These are phyloP conservation scores for Pterocarpus santalinus DNA, from an alignment of 306 rosid genomes.

Conservation along the genomic window DNA sequence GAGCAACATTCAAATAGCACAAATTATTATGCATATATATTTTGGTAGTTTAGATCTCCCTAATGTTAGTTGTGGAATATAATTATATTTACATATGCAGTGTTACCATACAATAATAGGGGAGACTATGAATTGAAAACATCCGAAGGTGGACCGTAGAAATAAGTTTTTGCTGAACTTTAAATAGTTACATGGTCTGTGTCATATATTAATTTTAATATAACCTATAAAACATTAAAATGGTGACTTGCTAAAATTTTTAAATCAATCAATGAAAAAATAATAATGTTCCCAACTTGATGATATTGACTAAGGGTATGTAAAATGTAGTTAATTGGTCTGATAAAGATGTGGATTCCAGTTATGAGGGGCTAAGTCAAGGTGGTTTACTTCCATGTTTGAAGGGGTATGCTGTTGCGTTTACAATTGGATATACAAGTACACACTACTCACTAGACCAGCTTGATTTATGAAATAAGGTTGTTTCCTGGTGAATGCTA, in stretches of 20 bases:
- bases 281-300: not conserved
- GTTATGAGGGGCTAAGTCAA: not conserved
- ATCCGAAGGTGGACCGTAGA: too few species aligned
- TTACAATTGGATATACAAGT: not conserved
- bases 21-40: too few species aligned
- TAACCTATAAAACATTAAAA: too few species aligned
- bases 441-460: not conserved
- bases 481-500: too few species aligned
- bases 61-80: not conserved
- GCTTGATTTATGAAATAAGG: too few species aligned
- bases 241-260: not conserved
- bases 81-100: too few species aligned
- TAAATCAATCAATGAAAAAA: not conserved
- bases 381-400: slow-evolving; percentile 6
- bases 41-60: not conserved
- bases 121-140: too few species aligned
- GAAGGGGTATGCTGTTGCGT: not conserved
- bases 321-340: not conserved
- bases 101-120: too few species aligned
- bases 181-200: too few species aligned
- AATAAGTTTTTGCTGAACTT: too few species aligned
- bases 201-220: too few species aligned
- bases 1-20: too few species aligned
- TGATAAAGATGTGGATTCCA: not conserved
- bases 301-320: not conserved